Percentiles rank a stretch among this genome's conserved stretches.
These are phyloP conservation scores for Verbena officinalis DNA, from an alignment of 257 asterid species.

Conservation along the genomic window DNA sequence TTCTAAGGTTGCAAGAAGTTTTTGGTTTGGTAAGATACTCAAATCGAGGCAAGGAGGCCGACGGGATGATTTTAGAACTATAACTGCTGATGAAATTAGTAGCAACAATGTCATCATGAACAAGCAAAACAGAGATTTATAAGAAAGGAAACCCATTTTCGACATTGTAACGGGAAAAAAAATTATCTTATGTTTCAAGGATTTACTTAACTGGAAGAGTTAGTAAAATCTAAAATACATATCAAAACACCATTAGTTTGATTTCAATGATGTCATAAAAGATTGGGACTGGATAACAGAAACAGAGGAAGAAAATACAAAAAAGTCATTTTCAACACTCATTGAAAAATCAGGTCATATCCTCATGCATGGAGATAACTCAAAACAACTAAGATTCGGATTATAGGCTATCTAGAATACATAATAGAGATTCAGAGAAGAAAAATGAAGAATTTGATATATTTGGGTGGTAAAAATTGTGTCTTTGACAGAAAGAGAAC, in stretches of 20 bases:
- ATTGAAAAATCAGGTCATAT: conserved; percentile 9
- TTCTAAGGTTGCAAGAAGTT: conserved; percentile 29
- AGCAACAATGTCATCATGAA: conserved; percentile 47
- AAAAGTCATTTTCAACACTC: not conserved
- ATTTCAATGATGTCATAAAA: conserved; percentile 9
- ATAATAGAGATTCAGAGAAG: conserved; percentile 8
- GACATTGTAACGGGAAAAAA: conserved; percentile 24
- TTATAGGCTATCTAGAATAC: conserved; percentile 9
- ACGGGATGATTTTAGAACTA: conserved; percentile 47
- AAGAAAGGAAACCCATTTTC: conserved; percentile 40
- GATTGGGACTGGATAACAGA: not conserved
- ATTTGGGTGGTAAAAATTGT: not conserved
- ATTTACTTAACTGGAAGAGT: not conserved
- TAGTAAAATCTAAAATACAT: not conserved
- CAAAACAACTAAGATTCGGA: conserved; percentile 2
- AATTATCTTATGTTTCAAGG: not conserved
- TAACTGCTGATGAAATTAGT: conserved; percentile 53
- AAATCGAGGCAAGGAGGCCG: conserved; percentile 32
- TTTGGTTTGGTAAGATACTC: conserved; percentile 41
- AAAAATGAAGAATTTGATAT: not conserved
- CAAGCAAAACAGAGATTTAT: conserved; percentile 49
- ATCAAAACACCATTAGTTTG: conserved; percentile 14
- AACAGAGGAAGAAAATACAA: not conserved
- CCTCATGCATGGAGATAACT: conserved; percentile 29
- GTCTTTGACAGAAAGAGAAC: not conserved